Percentiles rank a stretch among this genome's conserved stretches.
These are phyloP conservation scores for Fusarium sp. DNA, from an alignment of 2,329 filamentous ascomycete genomes.

Conservation along the genomic window DNA sequence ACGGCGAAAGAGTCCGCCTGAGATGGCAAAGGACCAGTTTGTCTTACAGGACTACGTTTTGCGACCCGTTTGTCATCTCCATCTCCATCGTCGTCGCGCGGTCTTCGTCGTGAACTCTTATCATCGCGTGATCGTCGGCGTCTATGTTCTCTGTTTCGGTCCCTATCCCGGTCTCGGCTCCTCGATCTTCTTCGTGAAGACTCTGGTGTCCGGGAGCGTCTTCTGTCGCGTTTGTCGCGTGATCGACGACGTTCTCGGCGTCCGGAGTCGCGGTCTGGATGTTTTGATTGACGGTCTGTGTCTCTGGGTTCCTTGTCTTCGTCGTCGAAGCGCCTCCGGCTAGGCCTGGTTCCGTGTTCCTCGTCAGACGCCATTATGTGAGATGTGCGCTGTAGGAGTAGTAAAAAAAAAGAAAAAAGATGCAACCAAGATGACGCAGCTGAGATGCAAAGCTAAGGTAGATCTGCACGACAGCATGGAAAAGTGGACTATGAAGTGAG, in stretches of 20 bases:
- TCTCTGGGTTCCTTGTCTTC: conserved; percentile 36
- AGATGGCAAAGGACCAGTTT: conserved; percentile 68
- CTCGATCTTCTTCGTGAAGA: conserved; percentile 44
- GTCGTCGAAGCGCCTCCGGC: conserved; percentile 40
- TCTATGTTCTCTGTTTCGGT: conserved; percentile 46
- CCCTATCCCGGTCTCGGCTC: conserved; percentile 48
- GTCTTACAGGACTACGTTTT: conserved; percentile 48
- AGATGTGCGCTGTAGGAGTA: conserved; percentile 2
- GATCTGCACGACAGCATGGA: conserved; percentile 27
- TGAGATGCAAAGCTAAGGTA: conserved; percentile 20
- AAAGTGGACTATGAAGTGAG: conserved; percentile 22
- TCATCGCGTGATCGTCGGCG: conserved; percentile 54
- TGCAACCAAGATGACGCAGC: conserved; percentile 27
- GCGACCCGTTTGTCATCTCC: conserved; percentile 42
- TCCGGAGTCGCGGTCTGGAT: conserved; percentile 43
- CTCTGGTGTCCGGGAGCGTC: conserved; percentile 53
- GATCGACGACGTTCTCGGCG: conserved; percentile 49
- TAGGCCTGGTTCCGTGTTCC: conserved; percentile 37
- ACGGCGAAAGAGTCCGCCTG: conserved; percentile 72
- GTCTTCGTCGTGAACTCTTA: conserved; percentile 45
- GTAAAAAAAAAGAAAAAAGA: not conserved
- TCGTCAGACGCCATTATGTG: conserved; percentile 49
- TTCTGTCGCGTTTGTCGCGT: conserved; percentile 50
- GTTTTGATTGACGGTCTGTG: conserved; percentile 43
- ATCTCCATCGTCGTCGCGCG: conserved; percentile 37